These are phyloP conservation scores for Limnomonas spitsbergensis DNA, from an alignment of 139 green algal genomes.

Conservation along the genomic window DNA sequence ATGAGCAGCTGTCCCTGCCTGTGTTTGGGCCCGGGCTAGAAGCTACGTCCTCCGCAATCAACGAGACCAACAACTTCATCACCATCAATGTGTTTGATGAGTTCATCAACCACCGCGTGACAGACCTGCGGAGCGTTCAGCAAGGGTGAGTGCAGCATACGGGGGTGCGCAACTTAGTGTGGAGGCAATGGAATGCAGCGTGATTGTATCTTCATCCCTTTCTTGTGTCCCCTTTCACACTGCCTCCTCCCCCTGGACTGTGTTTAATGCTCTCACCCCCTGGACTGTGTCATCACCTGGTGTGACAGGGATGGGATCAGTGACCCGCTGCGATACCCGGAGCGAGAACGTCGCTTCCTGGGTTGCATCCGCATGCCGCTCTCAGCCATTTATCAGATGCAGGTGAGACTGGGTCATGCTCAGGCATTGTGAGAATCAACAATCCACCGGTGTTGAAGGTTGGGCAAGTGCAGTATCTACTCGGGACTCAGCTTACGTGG, in stretches of 20 bases:
- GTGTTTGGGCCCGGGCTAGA: constrained; percentile 26
- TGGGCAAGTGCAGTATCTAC: too few species aligned
- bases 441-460: too few species aligned
- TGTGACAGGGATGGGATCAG: constrained; percentile 25
- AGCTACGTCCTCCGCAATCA: constrained; percentile 26
- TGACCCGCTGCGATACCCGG: constrained; percentile 36
- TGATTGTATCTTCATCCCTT: too few species aligned
- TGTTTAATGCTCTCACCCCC: too few species aligned
- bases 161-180: not conserved
- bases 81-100: constrained; percentile 66
- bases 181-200: too few species aligned
- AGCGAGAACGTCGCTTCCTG: constrained; percentile 56
- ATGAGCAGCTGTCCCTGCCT: constrained; percentile 50
- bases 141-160: not conserved
- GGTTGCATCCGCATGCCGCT: constrained; percentile 51
- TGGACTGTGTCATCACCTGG: too few species aligned
- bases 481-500: too few species aligned
- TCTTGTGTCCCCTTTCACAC: too few species aligned
- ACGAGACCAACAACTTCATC: constrained; percentile 35
- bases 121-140: not conserved
- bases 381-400: constrained; percentile 54
- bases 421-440: not conserved
- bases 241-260: too few species aligned
- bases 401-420: constrained; percentile 16
- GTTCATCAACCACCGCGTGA: constrained; percentile 29